Evolutionary conservation across 2,329 filamentous ascomycete species (phyloP), one percentile per base, ranked within the genome.

Genomic region (Cladosporium cucumerinum): DNA sequence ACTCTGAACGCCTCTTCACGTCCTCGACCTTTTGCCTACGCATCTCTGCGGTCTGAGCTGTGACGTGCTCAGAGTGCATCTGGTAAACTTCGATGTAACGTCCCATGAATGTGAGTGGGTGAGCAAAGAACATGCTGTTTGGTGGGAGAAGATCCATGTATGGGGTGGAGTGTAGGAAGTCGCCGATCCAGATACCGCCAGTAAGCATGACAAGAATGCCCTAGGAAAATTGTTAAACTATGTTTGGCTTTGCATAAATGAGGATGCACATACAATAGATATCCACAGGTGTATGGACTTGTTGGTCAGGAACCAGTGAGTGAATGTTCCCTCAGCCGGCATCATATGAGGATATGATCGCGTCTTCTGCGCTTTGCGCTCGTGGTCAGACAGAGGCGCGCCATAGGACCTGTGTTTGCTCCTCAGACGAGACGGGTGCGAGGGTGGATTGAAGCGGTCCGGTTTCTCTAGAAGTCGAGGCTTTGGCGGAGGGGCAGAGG

Each of bases 301-400:
- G 76, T 87, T 94, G 70, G 91, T 88, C 75, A 96, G 82, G 77
- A 98, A 93, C 86, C 89, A 93, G 77, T 94, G 86, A 79, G 91
- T 85, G 78, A 92, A 92, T 0, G 90, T 91, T 6, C 92, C 92
- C 74, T 89, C 83, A 0, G 93, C 88, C 55, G 94, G 90, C 84
- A 96, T 93, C 85, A 96, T 88, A 71, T 93, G 89, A 1, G 95
- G 95, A 76, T 98, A 98, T 69, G 90, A 82, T 77, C 86, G 90
- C 69, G 79, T 85, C 69, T 82, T 84, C 81, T 92, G 92, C 66
- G 84, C 84, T 67, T 85, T 80, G 59, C 82, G 79, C 77, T 96
- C 89, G 60, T 88, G 84, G 23, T 84, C 80, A 18, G 86, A 87
- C 66, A 93, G 79, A 25, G 86, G 79, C 21, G 92, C 90, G 43